Evolutionary conservation across 2,329 filamentous ascomycete genomes (phyloP), one percentile per base, ranked within the genome.

Genomic region (Paraconiothyrium brasiliense): DNA sequence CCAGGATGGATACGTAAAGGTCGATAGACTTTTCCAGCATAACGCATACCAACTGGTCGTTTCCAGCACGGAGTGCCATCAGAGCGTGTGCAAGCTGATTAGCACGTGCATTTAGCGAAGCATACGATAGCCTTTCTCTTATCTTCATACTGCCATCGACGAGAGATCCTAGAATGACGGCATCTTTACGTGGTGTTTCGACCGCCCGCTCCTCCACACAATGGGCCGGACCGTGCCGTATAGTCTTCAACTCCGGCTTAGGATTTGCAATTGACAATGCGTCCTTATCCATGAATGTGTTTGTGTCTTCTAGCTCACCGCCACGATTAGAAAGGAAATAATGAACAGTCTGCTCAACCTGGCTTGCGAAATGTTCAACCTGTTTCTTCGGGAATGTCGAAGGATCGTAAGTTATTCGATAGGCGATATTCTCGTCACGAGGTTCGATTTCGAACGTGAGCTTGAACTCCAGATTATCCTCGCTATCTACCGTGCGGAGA

Each of bases 371-470:
- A 0, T 86, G 60, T 0, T 82, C 70, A 2, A 89, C 82, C 58
- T 93, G 87, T 0, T 79, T 71, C 10, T 79, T 63, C 0, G 89
- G 83, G 14, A 95, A 80, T 2, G 83, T 63, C 3, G 82, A 78
- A 39, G 81, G 68, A 65, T 88, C 83, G 68, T 84, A 90, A 14
- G 85, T 89, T 9, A 83, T 83, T 63, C 84, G 85, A 7, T 84
- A 76, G n/a, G 72, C 68, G 16, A 90, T 73, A n/a, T 68, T 69
- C 7, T 82, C 76, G 0, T 74, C 70, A 2, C 67, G 74, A 0
- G 93, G 92, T 75, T 93, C 90, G 13, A 95, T 82, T 71, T 97
- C 93, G 7, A 97, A 74, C 2, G 94, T 84, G 1, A 96, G 73
- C 58, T 87, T 88, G 46, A 92, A 93, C 72, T 97, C 93, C 7